phyloP scores from a whole-genome alignment of 2,329 filamentous ascomycete genomes.

The Blastomyces percursus region DNA sequence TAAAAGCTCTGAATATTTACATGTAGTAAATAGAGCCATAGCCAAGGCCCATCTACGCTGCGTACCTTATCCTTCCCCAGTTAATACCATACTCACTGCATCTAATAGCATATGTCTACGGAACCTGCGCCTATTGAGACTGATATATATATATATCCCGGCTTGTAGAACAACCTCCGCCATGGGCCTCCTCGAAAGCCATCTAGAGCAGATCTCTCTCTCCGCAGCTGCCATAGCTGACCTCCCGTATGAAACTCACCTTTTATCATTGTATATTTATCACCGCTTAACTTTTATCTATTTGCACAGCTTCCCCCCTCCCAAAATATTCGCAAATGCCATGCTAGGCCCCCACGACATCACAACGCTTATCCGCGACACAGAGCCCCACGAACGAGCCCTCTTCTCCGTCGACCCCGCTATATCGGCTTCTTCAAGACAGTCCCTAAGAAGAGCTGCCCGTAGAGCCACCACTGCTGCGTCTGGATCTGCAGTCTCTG shows the following conservation, averaged over 20 bases:
- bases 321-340: slow-evolving; percentile 94
- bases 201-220: slow-evolving; percentile 65
- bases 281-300: background rate
- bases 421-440: slow-evolving; percentile 25
- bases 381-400: slow-evolving; percentile 84
- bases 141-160: background rate
- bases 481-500: slow-evolving; percentile 19
- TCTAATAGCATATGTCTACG: background rate
- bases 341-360: slow-evolving; percentile 83
- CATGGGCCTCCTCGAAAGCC: slow-evolving; percentile 59
- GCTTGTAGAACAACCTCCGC: slow-evolving; percentile 13
- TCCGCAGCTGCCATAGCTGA: slow-evolving; percentile 67
- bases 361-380: slow-evolving; percentile 86
- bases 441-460: slow-evolving; percentile 35
- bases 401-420: slow-evolving; percentile 77
- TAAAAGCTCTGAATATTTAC: too few species aligned
- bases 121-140: too few species aligned
- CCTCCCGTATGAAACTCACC: slow-evolving; percentile 49
- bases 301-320: slow-evolving; percentile 60
- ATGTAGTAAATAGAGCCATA: background rate
- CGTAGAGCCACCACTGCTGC: slow-evolving; percentile 41
- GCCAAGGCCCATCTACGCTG: background rate
- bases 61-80: background rate
- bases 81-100: background rate
- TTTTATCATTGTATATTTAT: slow-evolving; percentile 2